Conservation (phyloP, 352 stramenopile species). For the Phytopythium montanum region DNA sequence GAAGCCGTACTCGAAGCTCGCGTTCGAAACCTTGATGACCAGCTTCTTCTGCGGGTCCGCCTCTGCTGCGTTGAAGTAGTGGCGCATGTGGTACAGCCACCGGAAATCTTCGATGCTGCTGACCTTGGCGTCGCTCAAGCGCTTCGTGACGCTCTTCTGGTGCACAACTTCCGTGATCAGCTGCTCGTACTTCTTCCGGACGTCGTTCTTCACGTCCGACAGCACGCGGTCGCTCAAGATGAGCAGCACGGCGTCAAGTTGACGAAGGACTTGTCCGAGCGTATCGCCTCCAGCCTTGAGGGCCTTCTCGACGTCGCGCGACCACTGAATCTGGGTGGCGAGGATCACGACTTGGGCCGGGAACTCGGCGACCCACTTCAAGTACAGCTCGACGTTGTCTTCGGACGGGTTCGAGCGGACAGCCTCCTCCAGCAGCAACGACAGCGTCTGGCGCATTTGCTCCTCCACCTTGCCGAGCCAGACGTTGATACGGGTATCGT, state of each 20-base stretch:
- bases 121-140: constrained; percentile 86
- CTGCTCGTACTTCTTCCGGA: constrained; percentile 99
- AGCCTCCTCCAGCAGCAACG: constrained; percentile 92
- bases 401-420: constrained; percentile 80
- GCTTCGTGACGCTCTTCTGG: constrained; percentile 96
- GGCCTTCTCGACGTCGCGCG: constrained; percentile 89
- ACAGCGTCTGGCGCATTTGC: constrained; percentile 97
- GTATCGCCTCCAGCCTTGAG: constrained; percentile 67
- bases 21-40: constrained; percentile 97
- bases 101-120: constrained; percentile 92
- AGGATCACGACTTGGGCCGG: constrained; percentile 99
- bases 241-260: constrained; percentile 87
- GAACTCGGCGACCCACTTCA: constrained; percentile 97
- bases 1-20: constrained; percentile 98
- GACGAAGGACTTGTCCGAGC: constrained; percentile 43
- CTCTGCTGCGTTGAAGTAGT: constrained; percentile 93
- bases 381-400: constrained; percentile 83
- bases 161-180: constrained; percentile 99
- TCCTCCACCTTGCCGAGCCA: constrained; percentile 97
- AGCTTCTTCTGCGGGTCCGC: constrained; percentile 90
- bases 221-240: constrained; percentile 97
- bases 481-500: constrained; percentile 91
- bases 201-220: constrained; percentile 91
- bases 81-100: constrained; percentile 99
- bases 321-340: constrained; percentile 98